These are phyloP conservation scores for Salix brachista DNA, from an alignment of 345 rosid genomes.

Conservation along the genomic window DNA sequence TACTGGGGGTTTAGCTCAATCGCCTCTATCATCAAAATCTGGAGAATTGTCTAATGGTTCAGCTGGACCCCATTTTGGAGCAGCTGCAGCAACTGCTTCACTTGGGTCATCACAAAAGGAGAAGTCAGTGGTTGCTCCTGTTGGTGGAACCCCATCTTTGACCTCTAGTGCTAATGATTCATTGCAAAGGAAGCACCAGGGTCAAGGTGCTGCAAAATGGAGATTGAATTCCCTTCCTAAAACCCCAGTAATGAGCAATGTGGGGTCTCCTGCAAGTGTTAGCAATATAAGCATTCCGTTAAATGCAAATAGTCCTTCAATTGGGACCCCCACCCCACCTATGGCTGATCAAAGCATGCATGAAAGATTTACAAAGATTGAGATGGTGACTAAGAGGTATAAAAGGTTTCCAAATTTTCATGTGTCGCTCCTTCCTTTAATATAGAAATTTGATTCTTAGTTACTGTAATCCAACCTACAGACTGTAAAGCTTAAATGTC, in stretches of 20 bases:
- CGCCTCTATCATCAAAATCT: slow-evolving; percentile 91
- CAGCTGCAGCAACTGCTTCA: slow-evolving; percentile 38
- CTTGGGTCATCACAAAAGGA: slow-evolving; percentile 72
- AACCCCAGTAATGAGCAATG: slow-evolving; percentile 67
- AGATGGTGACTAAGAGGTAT: slow-evolving; percentile 66
- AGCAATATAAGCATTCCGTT: slow-evolving; percentile 58
- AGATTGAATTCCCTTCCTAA: slow-evolving; percentile 77
- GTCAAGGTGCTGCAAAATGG: slow-evolving; percentile 56
- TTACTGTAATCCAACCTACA: neutral
- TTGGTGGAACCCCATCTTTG: slow-evolving; percentile 61
- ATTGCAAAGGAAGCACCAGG: slow-evolving; percentile 64
- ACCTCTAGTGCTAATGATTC: slow-evolving; percentile 80
- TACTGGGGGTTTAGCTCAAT: slow-evolving; percentile 72
- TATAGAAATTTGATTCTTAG: neutral
- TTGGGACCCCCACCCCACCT: slow-evolving; percentile 71
- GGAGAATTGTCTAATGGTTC: slow-evolving; percentile 96
- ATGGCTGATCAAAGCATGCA: slow-evolving; percentile 61
- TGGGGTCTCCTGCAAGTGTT: slow-evolving; percentile 94
- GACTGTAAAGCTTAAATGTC: neutral
- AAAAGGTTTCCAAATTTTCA: slow-evolving; percentile 7
- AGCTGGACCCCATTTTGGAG: slow-evolving; percentile 73
- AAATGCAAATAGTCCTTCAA: slow-evolving; percentile 73
- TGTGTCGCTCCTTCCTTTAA: neutral
- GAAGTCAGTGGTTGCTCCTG: slow-evolving; percentile 54
- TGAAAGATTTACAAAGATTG: slow-evolving; percentile 82